Percentiles rank a stretch among this genome's conserved stretches.
These are phyloP conservation scores for Diaporthe ilicicola DNA, from an alignment of 2,329 filamentous ascomycete genomes.

Conservation along the genomic window DNA sequence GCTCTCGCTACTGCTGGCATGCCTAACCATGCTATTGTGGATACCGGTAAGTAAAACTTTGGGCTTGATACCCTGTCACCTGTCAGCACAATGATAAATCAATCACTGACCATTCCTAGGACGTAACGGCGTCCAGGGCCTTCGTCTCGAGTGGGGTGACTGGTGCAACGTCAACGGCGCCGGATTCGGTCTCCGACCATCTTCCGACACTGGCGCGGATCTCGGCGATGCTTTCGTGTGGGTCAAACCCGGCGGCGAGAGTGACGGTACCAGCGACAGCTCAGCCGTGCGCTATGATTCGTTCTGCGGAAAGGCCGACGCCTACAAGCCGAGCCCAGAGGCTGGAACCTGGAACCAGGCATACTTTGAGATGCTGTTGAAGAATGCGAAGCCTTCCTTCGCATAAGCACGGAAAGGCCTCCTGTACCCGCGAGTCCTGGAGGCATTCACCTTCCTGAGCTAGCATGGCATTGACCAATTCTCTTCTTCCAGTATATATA, in stretches of 20 bases:
- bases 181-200: constrained; percentile 67
- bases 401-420: neutral
- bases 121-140: constrained; percentile 50
- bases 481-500: neutral
- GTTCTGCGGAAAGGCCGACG: constrained; percentile 49
- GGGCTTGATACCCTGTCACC: neutral
- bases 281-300: constrained; percentile 46
- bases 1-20: constrained; percentile 48
- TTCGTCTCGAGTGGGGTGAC: constrained; percentile 54
- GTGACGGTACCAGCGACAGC: constrained; percentile 49
- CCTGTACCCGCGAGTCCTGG: neutral
- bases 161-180: constrained; percentile 64
- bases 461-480: neutral
- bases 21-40: constrained; percentile 53
- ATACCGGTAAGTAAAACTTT: constrained; percentile 43
- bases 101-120: constrained; percentile 32
- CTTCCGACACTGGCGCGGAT: constrained; percentile 62
- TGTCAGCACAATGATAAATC: no score
- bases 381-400: constrained; percentile 50
- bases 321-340: constrained; percentile 51
- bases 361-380: constrained; percentile 54
- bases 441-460: constrained; percentile 14
- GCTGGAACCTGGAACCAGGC: constrained; percentile 53
- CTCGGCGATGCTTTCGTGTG: constrained; percentile 71
- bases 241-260: constrained; percentile 71